Conservation (phyloP, 352 stramenopile genomes). For the Pythium rhizo-oryzae region DNA sequence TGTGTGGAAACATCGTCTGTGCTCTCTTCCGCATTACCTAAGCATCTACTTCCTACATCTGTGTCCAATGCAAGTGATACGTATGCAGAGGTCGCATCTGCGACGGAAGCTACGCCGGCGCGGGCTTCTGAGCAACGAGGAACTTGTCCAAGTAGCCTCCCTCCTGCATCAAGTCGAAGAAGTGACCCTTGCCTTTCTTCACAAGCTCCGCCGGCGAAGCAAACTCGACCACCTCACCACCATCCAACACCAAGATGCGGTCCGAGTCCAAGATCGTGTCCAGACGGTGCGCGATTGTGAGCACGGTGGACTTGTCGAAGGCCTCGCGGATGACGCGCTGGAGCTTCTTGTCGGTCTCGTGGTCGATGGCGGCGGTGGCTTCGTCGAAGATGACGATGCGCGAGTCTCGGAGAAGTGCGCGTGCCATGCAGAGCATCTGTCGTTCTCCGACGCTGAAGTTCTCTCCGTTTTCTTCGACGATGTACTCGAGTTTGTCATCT, state of each 20-base stretch:
- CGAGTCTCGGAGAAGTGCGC: slow-evolving; percentile 84
- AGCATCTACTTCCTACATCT: too few species aligned
- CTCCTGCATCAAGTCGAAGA: slow-evolving; percentile 48
- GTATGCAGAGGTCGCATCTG: too few species aligned
- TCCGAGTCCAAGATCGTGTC: slow-evolving; percentile 9
- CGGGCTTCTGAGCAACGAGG: too few species aligned
- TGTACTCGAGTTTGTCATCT: slow-evolving; percentile 45
- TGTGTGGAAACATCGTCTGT: too few species aligned
- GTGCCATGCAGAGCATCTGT: slow-evolving; percentile 53
- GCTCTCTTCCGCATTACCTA: too few species aligned
- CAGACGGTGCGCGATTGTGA: slow-evolving; percentile 81
- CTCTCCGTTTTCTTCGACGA: slow-evolving; percentile 92
- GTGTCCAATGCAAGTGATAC: too few species aligned
- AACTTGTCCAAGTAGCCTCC: slow-evolving; percentile 37
- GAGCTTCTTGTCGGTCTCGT: slow-evolving; percentile 57
- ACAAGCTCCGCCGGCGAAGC: slow-evolving; percentile 71
- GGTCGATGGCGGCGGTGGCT: slow-evolving; percentile 71
- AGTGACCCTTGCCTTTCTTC: slow-evolving; percentile 35
- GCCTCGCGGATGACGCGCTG: slow-evolving; percentile 72
- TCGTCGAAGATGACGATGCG: slow-evolving; percentile 76
- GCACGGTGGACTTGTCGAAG: slow-evolving; percentile 90
- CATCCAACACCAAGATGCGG: slow-evolving; percentile 37
- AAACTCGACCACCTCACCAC: slow-evolving; percentile 83
- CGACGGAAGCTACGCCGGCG: too few species aligned
- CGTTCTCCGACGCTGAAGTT: slow-evolving; percentile 89